Percentiles rank a stretch among this genome's conserved stretches.
phyloP scores from a whole-genome alignment of 176 grass and related monocot genomes.

The Oryza rufipogon region DNA sequence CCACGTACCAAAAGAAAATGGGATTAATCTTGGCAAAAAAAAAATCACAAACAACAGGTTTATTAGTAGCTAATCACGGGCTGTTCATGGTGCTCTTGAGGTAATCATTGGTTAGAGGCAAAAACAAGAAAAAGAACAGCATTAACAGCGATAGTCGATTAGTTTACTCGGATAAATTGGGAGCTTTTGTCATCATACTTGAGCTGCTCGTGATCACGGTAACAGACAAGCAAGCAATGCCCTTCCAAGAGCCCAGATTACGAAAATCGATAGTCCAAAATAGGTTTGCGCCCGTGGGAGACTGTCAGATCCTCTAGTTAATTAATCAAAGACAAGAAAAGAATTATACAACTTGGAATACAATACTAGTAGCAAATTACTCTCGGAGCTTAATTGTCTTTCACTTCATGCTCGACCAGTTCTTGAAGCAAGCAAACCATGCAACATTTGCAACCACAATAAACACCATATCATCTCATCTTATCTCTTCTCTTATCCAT shows the following conservation, averaged over 20 bases:
- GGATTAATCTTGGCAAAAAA: background rate
- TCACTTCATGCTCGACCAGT: background rate
- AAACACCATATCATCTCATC: background rate
- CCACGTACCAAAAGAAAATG: background rate
- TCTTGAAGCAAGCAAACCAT: conserved; percentile 3
- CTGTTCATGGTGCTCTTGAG: background rate
- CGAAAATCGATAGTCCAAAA: conserved; percentile 1
- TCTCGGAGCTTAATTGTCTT: background rate
- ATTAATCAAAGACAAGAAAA: background rate
- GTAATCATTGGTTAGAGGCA: background rate
- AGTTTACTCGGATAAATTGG: background rate
- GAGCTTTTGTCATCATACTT: conserved; percentile 1
- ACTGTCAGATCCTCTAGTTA: background rate
- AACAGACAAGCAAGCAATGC: background rate
- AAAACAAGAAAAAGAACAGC: background rate
- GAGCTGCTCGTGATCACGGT: conserved; percentile 16
- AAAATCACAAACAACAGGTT: background rate
- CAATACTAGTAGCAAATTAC: background rate
- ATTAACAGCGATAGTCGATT: background rate
- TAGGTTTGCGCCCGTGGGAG: conserved; percentile 28
- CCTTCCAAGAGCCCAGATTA: conserved; percentile 12
- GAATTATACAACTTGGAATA: background rate
- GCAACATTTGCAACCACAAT: background rate
- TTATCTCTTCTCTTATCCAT: background rate
- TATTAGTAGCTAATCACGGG: background rate